Evolutionary conservation across 2,329 filamentous ascomycete species (phyloP).

Genomic region (Blastomyces emzantsi): DNA sequence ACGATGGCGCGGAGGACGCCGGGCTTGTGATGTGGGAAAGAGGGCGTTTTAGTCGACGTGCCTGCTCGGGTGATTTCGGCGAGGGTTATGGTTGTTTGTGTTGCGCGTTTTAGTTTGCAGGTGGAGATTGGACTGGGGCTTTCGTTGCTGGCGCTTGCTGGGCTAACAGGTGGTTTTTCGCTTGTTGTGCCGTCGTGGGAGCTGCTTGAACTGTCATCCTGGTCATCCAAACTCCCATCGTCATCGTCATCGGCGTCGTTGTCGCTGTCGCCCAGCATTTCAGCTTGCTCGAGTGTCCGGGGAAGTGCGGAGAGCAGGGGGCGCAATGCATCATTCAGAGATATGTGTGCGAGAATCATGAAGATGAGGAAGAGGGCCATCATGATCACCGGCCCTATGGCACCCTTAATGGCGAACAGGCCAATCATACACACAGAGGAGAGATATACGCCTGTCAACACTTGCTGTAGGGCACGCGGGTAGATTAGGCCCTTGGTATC

Average conservation of each 20-base stretch:
- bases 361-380: slow-evolving; percentile 69
- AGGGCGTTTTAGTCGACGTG: neutral
- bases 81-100: neutral
- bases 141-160: neutral
- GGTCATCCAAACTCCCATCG: neutral
- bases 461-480: slow-evolving; percentile 72
- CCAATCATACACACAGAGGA: slow-evolving; percentile 77
- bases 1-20: slow-evolving; percentile 11
- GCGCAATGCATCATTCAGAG: slow-evolving; percentile 37
- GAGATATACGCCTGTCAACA: slow-evolving; percentile 76
- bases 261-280: slow-evolving; percentile 26
- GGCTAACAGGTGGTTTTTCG: slow-evolving; percentile 2
- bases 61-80: neutral
- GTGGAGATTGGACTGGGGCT: neutral
- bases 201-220: neutral
- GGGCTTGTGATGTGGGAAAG: neutral
- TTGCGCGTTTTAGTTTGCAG: neutral
- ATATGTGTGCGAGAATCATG: slow-evolving; percentile 63
- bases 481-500: slow-evolving; percentile 88
- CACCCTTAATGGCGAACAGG: slow-evolving; percentile 61
- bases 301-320: slow-evolving; percentile 58
- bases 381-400: slow-evolving; percentile 59
- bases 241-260: slow-evolving; percentile 9
- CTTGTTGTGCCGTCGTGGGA: neutral
- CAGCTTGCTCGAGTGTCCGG: slow-evolving; percentile 52